Evolutionary conservation across 2,329 filamentous ascomycete genomes (phyloP).

Genomic region (Pochonia chlamydosporia): DNA sequence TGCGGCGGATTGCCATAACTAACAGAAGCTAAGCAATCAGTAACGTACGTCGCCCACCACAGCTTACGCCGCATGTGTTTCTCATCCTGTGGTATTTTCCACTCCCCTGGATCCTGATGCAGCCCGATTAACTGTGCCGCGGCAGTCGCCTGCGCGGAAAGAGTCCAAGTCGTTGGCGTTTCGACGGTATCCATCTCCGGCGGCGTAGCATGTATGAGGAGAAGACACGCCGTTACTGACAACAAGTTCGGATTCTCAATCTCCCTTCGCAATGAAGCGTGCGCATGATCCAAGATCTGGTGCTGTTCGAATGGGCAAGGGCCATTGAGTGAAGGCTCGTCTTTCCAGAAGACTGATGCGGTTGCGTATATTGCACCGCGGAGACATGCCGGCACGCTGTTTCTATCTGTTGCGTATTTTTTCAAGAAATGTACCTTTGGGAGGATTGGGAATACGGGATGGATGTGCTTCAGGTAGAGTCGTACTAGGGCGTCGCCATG

Average conservation of each 20-base stretch:
- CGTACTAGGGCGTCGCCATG: not conserved
- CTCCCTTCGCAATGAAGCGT: conserved; percentile 36
- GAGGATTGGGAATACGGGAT: not conserved
- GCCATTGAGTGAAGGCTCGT: conserved; percentile 23
- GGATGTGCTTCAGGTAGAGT: not conserved
- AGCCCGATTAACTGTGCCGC: conserved; percentile 39
- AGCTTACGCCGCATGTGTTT: conserved; percentile 36
- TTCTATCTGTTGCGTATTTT: not conserved
- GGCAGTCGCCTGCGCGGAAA: conserved; percentile 35
- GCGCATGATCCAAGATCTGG: conserved; percentile 32
- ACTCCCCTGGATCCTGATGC: conserved; percentile 35
- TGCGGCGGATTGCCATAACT: conserved; percentile 41
- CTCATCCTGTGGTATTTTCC: conserved; percentile 36
- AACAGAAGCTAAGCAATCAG: conserved; percentile 38
- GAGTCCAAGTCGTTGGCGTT: conserved; percentile 36
- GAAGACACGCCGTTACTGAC: conserved; percentile 36
- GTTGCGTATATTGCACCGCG: not conserved
- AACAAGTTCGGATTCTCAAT: conserved; percentile 39
- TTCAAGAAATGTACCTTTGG: not conserved
- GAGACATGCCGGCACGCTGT: not conserved
- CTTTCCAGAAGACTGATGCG: conserved; percentile 30
- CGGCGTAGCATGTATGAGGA: conserved; percentile 38
- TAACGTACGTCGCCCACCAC: conserved; percentile 37
- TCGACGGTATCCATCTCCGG: conserved; percentile 39
- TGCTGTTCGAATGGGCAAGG: conserved; percentile 33